Conservation (phyloP, 2,329 filamentous ascomycete species). For the Trichoderma guizhouense region DNA sequence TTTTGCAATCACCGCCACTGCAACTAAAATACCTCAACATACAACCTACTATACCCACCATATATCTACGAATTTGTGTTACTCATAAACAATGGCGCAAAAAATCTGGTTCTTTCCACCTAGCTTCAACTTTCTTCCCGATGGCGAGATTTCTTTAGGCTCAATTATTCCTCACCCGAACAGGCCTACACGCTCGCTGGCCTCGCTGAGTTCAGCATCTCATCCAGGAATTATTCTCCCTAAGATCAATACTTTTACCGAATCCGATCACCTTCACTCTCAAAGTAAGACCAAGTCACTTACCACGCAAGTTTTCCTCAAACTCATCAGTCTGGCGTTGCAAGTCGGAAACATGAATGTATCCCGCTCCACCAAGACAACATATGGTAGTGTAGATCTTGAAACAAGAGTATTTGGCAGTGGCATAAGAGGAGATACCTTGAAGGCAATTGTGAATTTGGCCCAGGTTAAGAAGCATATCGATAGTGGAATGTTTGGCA, state of each 20-base stretch:
- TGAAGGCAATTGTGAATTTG: background rate
- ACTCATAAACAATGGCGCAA: background rate
- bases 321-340: background rate
- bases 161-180: background rate
- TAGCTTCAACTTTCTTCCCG: background rate
- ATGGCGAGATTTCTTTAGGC: background rate
- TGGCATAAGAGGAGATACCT: background rate
- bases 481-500: background rate
- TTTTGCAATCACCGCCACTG: background rate
- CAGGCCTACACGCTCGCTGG: background rate
- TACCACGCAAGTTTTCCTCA: background rate
- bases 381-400: background rate
- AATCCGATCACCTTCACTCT: background rate
- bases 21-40: background rate
- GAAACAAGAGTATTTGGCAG: background rate
- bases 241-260: background rate
- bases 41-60: background rate
- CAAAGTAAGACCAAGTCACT: background rate
- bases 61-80: background rate
- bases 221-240: background rate
- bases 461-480: background rate
- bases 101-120: background rate
- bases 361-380: background rate
- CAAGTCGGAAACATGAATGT: background rate
- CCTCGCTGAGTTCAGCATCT: background rate